Evolutionary conservation across 352 stramenopile species (phyloP).

Genomic region (Chrysophaeum taylorii): DNA sequence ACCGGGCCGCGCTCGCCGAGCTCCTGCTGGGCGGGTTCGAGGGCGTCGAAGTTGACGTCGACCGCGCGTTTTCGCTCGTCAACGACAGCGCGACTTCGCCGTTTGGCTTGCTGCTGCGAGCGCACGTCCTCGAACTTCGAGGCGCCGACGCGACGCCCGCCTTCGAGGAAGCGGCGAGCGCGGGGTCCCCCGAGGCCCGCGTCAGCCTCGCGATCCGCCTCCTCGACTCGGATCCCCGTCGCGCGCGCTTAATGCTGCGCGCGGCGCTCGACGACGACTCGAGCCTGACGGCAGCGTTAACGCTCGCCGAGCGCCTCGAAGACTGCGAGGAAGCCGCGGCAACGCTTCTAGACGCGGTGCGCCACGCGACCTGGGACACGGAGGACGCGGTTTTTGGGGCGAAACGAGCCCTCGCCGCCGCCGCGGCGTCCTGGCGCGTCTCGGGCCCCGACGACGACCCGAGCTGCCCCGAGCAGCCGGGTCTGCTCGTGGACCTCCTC

Average conservation of each 20-base stretch:
- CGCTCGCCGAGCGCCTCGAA: neutral
- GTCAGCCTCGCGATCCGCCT: neutral
- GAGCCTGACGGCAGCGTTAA: neutral
- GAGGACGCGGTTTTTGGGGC: no score
- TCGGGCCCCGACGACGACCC: constrained; percentile 2
- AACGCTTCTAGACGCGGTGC: no score
- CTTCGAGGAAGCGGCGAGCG: neutral
- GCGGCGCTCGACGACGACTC: neutral
- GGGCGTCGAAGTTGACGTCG: neutral
- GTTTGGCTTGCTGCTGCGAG: neutral
- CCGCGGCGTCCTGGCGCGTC: no score
- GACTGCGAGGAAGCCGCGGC: no score
- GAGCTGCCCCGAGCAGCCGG: neutral
- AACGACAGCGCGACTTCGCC: neutral
- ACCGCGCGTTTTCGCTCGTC: neutral
- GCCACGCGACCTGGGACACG: no score
- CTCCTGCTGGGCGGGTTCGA: neutral
- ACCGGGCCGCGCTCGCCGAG: neutral
- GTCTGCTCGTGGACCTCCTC: no score
- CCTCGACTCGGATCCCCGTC: neutral
- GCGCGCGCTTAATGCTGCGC: neutral
- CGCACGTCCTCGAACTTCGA: neutral
- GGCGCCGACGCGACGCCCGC: neutral
- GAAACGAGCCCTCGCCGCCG: no score
- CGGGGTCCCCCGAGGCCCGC: neutral